Percentiles rank a stretch among this genome's conserved stretches.
Evolutionary conservation across 257 asterid genomes (phyloP).

Genomic region (Solanum ahanhuiri): DNA sequence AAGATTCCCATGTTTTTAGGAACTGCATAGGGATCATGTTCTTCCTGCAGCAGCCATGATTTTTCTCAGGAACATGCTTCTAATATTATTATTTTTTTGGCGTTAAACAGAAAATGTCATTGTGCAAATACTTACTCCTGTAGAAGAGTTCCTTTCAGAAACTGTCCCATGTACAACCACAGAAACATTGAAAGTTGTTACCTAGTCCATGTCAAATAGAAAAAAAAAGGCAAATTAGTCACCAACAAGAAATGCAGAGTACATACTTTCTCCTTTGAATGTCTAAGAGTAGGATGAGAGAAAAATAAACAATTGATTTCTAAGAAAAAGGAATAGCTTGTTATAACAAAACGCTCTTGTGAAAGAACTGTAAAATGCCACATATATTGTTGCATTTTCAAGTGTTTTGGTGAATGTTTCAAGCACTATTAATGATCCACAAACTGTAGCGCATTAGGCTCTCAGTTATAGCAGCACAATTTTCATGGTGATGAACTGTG

Average conservation of each 20-base stretch:
- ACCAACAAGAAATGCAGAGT: neutral
- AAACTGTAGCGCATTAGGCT: neutral
- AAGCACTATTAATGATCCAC: neutral
- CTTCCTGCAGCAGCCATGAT: slow-evolving; percentile 36
- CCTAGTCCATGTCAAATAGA: slow-evolving; percentile 5
- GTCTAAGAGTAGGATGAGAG: neutral
- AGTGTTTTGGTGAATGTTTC: neutral
- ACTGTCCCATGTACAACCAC: slow-evolving; percentile 77
- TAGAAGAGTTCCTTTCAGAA: slow-evolving; percentile 45
- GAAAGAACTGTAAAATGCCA: neutral
- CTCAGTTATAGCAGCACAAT: neutral
- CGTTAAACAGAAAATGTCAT: neutral
- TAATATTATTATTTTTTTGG: neutral
- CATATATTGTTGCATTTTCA: neutral
- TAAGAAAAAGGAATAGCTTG: neutral
- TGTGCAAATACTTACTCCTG: slow-evolving; percentile 36
- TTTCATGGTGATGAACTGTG: neutral
- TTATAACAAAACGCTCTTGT: neutral
- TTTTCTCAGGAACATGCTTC: neutral
- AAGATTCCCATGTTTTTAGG: slow-evolving; percentile 76
- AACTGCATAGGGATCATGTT: slow-evolving; percentile 57
- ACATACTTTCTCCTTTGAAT: neutral
- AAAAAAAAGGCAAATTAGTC: neutral
- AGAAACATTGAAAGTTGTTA: slow-evolving; percentile 77
- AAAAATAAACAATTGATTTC: neutral